Conservation (phyloP, 2,329 filamentous ascomycete genomes). For the Ophiostoma montium region DNA sequence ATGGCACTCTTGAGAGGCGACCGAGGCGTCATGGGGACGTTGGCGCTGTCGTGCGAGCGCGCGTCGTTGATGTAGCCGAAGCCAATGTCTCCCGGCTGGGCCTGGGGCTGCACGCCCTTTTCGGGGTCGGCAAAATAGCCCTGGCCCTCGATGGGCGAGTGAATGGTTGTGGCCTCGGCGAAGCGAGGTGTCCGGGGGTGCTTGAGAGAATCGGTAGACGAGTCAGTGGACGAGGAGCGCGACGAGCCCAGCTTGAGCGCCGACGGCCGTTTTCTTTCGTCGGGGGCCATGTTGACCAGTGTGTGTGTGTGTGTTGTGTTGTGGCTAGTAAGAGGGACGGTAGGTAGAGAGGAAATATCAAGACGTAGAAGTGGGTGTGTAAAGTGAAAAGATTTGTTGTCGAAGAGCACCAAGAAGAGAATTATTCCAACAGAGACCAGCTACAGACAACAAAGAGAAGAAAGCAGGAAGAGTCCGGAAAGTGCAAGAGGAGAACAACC, state of each 20-base stretch:
- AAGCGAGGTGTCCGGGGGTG: constrained; percentile 64
- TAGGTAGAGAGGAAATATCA: not conserved
- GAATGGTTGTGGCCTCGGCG: constrained; percentile 63
- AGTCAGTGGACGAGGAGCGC: constrained; percentile 36
- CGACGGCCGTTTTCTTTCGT: constrained; percentile 42
- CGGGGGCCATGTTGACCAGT: constrained; percentile 18
- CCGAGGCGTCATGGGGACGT: constrained; percentile 52
- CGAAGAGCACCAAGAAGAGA: constrained; percentile 17
- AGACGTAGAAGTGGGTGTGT: not conserved
- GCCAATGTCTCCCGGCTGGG: constrained; percentile 73
- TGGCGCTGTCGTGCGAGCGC: constrained; percentile 37
- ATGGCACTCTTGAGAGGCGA: constrained; percentile 82
- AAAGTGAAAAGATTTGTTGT: constrained; percentile 1
- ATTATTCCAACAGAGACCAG: constrained; percentile 15
- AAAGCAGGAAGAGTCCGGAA: constrained; percentile 19
- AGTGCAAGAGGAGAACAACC: constrained; percentile 20
- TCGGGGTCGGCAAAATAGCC: constrained; percentile 48
- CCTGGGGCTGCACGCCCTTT: constrained; percentile 41
- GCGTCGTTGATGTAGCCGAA: constrained; percentile 72
- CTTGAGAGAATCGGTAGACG: constrained; percentile 44
- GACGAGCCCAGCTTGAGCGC: constrained; percentile 39
- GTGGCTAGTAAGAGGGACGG: constrained; percentile 4
- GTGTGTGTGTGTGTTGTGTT: not conserved
- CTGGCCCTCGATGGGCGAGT: constrained; percentile 53
- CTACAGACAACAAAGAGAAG: constrained; percentile 30